A percentile compares a stretch with the other conserved stretches of the same genome.
Evolutionary conservation across 164 flowering plant genomes (phyloP).

Genomic region (Nelumbo lutea): DNA sequence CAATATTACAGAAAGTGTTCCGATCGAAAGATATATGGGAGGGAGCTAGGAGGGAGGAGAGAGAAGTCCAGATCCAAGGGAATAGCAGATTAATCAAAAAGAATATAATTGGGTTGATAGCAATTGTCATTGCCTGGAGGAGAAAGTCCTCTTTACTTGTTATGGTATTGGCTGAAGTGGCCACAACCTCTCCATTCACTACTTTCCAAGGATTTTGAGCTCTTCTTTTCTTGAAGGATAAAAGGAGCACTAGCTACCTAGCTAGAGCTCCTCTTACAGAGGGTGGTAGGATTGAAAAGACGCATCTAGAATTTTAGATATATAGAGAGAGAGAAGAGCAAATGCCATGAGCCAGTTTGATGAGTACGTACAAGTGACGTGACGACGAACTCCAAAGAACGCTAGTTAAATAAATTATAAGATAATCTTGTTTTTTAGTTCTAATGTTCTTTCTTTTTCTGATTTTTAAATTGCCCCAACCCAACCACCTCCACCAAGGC

Average conservation of each 20-base stretch:
- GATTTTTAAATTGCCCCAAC: neutral
- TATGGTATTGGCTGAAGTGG: neutral
- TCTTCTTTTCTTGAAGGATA: neutral
- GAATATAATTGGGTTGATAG: neutral
- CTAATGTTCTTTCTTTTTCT: neutral
- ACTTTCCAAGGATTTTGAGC: neutral
- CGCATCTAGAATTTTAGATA: neutral
- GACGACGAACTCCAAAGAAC: too few relatives aligned
- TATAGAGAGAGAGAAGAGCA: neutral
- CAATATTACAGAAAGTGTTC: too few relatives aligned
- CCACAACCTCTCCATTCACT: neutral
- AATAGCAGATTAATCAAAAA: too few relatives aligned
- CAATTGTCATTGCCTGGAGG: neutral
- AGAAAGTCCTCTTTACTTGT: conserved; percentile 7
- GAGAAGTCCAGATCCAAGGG: too few relatives aligned
- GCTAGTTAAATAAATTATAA: too few relatives aligned
- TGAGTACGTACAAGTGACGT: too few relatives aligned
- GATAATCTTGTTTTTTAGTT: neutral
- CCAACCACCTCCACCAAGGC: neutral
- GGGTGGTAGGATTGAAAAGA: neutral
- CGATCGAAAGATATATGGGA: too few relatives aligned
- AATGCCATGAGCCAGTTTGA: neutral
- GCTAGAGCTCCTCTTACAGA: neutral
- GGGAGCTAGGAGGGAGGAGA: too few relatives aligned
- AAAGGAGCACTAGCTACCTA: neutral